phyloP scores from a whole-genome alignment of 805 yeast species.

The Pichia insulana region DNA sequence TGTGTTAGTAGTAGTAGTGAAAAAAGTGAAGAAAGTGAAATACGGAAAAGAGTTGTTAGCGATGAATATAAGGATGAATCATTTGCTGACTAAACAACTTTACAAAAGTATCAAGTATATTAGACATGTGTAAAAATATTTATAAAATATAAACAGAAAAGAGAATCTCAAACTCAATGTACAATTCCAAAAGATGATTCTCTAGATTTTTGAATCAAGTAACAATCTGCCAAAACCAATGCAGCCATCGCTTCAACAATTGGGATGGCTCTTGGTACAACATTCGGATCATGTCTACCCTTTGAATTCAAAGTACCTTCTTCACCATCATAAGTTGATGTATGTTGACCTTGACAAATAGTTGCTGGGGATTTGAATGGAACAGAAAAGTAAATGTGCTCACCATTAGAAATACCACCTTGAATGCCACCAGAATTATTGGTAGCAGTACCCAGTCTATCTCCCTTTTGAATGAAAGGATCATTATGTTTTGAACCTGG shows the following conservation, averaged over 20 bases:
- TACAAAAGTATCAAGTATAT: background rate
- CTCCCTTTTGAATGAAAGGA: conserved; percentile 56
- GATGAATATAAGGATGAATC: conserved; percentile 16
- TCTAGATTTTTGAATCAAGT: conserved; percentile 80
- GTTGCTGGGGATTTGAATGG: conserved; percentile 99
- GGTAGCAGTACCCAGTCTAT: conserved; percentile 73
- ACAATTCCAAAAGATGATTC: conserved; percentile 40
- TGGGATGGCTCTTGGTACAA: conserved; percentile 97
- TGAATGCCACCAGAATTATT: conserved; percentile 96
- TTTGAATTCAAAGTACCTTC: conserved; percentile 86
- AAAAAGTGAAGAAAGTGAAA: background rate
- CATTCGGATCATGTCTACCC: conserved; percentile 98
- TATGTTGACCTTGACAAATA: conserved; percentile 84
- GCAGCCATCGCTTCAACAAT: conserved; percentile 98
- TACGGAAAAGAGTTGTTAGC: conserved; percentile 21
- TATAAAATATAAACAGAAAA: too few species aligned
- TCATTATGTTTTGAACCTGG: conserved; percentile 96
- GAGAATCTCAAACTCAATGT: too few species aligned
- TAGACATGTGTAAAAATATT: background rate
- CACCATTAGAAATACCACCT: conserved; percentile 97
- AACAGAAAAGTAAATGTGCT: conserved; percentile 84
- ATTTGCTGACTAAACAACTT: conserved; percentile 1
- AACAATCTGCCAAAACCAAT: conserved; percentile 80
- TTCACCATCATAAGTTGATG: conserved; percentile 82
- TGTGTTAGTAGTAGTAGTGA: conserved; percentile 11